phyloP scores from a whole-genome alignment of 192 early-diverging fungal species.

The Backusella tuberculispora region DNA sequence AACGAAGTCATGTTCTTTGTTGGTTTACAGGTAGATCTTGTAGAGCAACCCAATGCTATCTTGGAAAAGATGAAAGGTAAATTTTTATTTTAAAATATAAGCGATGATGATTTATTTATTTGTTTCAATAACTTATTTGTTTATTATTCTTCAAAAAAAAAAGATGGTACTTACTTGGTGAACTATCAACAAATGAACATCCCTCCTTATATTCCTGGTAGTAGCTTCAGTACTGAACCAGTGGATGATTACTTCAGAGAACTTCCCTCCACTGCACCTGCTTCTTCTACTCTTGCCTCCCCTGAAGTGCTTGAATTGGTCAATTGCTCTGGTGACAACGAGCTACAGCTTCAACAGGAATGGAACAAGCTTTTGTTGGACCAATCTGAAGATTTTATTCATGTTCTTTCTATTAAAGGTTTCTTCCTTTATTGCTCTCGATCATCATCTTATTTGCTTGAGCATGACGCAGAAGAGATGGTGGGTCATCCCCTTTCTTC shows the following conservation, averaged over 20 bases:
- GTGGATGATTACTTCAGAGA: conserved; percentile 46
- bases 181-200: conserved; percentile 48
- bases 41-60: conserved; percentile 70
- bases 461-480: conserved; percentile 58
- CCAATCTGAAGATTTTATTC: conserved; percentile 58
- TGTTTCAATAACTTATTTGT: background rate
- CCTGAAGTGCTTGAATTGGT: conserved; percentile 43
- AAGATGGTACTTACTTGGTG: conserved; percentile 55
- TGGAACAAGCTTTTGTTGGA: conserved; percentile 54
- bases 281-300: conserved; percentile 31
- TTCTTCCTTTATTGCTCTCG: conserved; percentile 66
- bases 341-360: conserved; percentile 14
- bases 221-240: background rate
- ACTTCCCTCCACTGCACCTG: conserved; percentile 20
- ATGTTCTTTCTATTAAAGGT: conserved; percentile 66
- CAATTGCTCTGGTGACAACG: conserved; percentile 23
- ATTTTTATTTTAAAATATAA: background rate
- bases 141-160: background rate
- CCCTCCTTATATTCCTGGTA: conserved; percentile 15
- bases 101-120: background rate
- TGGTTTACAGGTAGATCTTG: conserved; percentile 65
- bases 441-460: conserved; percentile 46
- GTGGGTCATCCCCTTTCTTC: conserved; percentile 56
- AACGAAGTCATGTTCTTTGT: conserved; percentile 58
- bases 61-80: conserved; percentile 57